These are phyloP conservation scores for Phialemoniopsis sp. DNA, from an alignment of 2,329 filamentous ascomycete genomes.

Conservation along the genomic window DNA sequence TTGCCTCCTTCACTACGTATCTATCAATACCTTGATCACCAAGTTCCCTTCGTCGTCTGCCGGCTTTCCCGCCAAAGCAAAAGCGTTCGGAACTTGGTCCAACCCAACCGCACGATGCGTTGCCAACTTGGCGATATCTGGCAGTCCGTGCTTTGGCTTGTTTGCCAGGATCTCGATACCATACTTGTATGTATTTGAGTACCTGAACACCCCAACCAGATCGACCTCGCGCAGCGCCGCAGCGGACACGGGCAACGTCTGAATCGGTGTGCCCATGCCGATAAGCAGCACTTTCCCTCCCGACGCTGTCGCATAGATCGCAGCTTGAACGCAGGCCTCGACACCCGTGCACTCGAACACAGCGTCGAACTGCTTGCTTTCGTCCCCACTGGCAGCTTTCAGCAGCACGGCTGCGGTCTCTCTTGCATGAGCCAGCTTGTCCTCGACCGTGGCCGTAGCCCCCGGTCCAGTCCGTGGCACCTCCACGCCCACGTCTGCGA, in stretches of 20 bases:
- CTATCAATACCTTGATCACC: conserved; percentile 11
- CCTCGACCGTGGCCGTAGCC: conserved; percentile 7
- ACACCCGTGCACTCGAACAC: conserved; percentile 12
- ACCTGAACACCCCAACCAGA: conserved; percentile 49
- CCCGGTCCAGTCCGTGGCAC: conserved; percentile 7
- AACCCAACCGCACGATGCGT: conserved; percentile 11
- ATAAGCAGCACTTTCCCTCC: conserved; percentile 52
- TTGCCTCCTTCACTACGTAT: too few species aligned
- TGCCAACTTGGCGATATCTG: conserved; percentile 10
- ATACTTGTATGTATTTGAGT: conserved; percentile 25
- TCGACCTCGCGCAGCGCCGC: conserved; percentile 46
- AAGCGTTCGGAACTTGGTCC: conserved; percentile 7
- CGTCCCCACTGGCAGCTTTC: background rate
- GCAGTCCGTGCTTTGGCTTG: conserved; percentile 6
- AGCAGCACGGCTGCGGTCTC: conserved; percentile 6
- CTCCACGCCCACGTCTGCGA: conserved; percentile 17
- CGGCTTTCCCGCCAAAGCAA: conserved; percentile 8
- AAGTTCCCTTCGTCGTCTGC: conserved; percentile 10
- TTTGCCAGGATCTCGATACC: conserved; percentile 11
- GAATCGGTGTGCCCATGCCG: conserved; percentile 55
- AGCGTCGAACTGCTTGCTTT: conserved; percentile 2
- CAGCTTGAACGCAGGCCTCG: conserved; percentile 7
- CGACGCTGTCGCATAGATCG: conserved; percentile 26
- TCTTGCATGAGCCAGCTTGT: conserved; percentile 13
- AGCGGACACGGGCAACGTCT: conserved; percentile 48